These are phyloP conservation scores for Vaccinium corymbosum DNA, from an alignment of 148 eudicot genomes.

Conservation along the genomic window DNA sequence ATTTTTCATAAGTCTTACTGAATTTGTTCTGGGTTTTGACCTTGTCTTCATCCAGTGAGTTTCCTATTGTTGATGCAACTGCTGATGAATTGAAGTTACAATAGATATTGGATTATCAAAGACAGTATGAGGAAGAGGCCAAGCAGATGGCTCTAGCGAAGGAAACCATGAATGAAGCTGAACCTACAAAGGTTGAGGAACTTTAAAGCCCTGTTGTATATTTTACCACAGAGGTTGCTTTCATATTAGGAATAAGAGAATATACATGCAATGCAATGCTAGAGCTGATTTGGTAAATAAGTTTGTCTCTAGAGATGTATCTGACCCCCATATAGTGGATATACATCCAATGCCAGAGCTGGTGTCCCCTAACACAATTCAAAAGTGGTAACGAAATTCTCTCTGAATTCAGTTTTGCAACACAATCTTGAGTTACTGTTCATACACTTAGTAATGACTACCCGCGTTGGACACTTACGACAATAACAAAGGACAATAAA, in stretches of 20 bases:
- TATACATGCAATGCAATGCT: neutral
- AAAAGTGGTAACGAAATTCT: neutral
- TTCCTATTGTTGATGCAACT: slow-evolving; percentile 30
- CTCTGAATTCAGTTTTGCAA: neutral
- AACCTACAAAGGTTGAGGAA: neutral
- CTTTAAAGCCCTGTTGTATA: too few relatives aligned
- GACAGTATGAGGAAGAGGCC: slow-evolving; percentile 38
- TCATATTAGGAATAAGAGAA: too few relatives aligned
- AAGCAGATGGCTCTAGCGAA: slow-evolving; percentile 21
- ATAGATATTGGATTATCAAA: slow-evolving; percentile 68
- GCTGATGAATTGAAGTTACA: slow-evolving; percentile 34
- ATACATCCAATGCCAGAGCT: neutral
- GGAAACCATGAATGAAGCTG: neutral
- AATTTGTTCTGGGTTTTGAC: neutral
- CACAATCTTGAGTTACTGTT: neutral
- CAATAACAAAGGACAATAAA: neutral
- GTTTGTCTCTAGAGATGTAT: slow-evolving; percentile 2
- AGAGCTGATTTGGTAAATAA: neutral
- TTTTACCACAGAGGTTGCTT: too few relatives aligned
- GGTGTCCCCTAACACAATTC: neutral
- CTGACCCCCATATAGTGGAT: neutral
- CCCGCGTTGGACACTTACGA: neutral
- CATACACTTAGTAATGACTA: neutral
- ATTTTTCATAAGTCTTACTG: neutral
- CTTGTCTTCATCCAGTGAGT: slow-evolving; percentile 36